phyloP scores from a whole-genome alignment of 2,329 filamentous ascomycete genomes.

The Aquanectria penicillioides region DNA sequence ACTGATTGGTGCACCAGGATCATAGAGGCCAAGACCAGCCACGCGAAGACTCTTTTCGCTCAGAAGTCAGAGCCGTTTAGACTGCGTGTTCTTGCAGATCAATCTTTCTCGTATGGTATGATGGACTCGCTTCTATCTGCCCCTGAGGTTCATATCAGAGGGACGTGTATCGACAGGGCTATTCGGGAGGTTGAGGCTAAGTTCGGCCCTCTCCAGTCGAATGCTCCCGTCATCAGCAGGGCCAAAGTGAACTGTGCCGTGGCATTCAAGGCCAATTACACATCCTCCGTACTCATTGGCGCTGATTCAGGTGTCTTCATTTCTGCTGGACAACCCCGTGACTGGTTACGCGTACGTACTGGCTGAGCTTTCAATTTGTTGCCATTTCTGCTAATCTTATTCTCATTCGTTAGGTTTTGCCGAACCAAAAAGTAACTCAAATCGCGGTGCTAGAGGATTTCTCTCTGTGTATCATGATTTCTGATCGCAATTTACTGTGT shows the following conservation, averaged over 20 bases:
- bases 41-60: conserved; percentile 86
- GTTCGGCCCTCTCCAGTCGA: conserved; percentile 75
- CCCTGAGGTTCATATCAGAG: conserved; percentile 79
- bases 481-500: conserved; percentile 90
- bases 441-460: conserved; percentile 96
- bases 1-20: conserved; percentile 94
- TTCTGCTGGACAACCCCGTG: conserved; percentile 87
- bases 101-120: conserved; percentile 84
- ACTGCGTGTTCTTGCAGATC: conserved; percentile 89
- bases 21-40: conserved; percentile 91
- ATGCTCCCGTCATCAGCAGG: conserved; percentile 82
- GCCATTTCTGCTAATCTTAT: conserved; percentile 25
- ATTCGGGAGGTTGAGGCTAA: conserved; percentile 87
- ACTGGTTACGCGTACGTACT: conserved; percentile 88
- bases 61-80: conserved; percentile 98
- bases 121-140: conserved; percentile 68
- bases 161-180: conserved; percentile 90
- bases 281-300: conserved; percentile 89
- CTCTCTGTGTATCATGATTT: conserved; percentile 88
- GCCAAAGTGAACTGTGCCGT: conserved; percentile 93
- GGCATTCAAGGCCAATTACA: conserved; percentile 85
- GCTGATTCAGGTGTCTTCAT: conserved; percentile 95
- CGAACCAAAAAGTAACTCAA: conserved; percentile 82
- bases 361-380: not conserved
- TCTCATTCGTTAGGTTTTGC: conserved; percentile 70